These are phyloP conservation scores for Harrya chromipes DNA, from an alignment of 768 basidiomycete genomes.

Conservation along the genomic window DNA sequence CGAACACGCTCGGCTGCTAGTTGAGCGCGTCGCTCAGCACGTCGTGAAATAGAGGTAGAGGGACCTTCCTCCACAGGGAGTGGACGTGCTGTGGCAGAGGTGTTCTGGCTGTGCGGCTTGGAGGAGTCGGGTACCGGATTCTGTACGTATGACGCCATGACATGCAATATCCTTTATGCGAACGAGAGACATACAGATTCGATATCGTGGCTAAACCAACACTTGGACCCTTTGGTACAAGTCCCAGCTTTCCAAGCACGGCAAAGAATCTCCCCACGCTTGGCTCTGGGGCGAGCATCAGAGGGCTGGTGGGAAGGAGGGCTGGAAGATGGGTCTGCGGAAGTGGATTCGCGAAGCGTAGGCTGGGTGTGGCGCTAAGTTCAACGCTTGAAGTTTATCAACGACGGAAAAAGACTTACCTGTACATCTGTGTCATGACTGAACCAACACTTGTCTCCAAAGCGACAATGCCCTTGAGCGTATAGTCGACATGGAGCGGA, in stretches of 20 bases:
- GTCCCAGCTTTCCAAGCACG: constrained; percentile 37
- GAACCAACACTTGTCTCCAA: constrained; percentile 25
- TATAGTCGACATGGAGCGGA: constrained; percentile 19
- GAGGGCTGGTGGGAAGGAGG: constrained; percentile 4
- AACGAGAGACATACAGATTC: constrained; percentile 23
- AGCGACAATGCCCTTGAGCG: constrained; percentile 26
- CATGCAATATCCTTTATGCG: background rate
- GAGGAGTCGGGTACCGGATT: constrained; percentile 1
- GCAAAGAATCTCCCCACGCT: constrained; percentile 21
- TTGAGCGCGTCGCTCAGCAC: background rate
- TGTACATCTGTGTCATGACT: constrained; percentile 15
- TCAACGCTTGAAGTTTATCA: background rate
- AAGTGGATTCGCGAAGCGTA: background rate
- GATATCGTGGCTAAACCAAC: constrained; percentile 33
- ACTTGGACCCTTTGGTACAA: constrained; percentile 36
- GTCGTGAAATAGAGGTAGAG: background rate
- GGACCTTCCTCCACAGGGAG: background rate
- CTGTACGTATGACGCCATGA: constrained; percentile 2
- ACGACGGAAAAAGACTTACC: background rate
- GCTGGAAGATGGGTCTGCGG: background rate
- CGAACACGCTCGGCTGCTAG: constrained; percentile 1
- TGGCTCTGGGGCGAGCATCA: constrained; percentile 20
- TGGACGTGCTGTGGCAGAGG: background rate
- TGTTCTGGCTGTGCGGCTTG: background rate
- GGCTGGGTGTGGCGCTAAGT: background rate